Base-by-base conservation (phyloP, 306 rosid species). In the Alnus glutinosa region DNA sequence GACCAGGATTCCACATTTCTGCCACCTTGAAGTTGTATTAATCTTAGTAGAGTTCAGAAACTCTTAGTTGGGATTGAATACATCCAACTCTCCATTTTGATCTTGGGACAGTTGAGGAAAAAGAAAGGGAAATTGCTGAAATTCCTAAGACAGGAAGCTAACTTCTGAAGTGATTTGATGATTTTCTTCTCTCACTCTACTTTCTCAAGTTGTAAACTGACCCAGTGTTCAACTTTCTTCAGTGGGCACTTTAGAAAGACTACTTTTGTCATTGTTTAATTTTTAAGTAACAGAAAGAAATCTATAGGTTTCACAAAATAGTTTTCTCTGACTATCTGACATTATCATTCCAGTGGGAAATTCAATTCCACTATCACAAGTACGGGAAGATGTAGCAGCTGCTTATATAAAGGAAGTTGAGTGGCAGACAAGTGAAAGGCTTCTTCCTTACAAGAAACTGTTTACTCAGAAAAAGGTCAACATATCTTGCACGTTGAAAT, bases 391-490 rank as follows among this genome's bases (percentile, higher is more conserved):
- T 16, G 84, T 87, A 66, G 92, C 75, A 48, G 90, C 83, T 74
- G 92, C 98, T 39, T 91, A 86, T 74, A 82, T 36, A 77, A 87
- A 86, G 87, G 97, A 96, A 86, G 79, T 88, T 77, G 89, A 90
- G 77, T 89, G 87, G 88, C 89, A 85, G 71, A 83, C 87, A 28
- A 81, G 62, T 77, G 88, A 86, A 83, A 84, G 76, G 90, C 91
- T 96, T 85, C 86, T 84, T 87, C 98, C 99, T 51, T 90, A 80
- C 81, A 84, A 86, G 92, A 87, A 79, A 87, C 84, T 96, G 90
- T 93, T 93, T 77, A 82, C 85, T 82, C 86, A 83, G 50, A 84
- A 88, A 77, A 91, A 91, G 98, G 99, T 96, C 70, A 63, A 32
- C 64, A 78, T 73, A 79, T 85, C 70, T 77, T 76, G 39, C 30